phyloP scores from a whole-genome alignment of 1,139 yeast species.

The Zygosaccharomyces sapae region DNA sequence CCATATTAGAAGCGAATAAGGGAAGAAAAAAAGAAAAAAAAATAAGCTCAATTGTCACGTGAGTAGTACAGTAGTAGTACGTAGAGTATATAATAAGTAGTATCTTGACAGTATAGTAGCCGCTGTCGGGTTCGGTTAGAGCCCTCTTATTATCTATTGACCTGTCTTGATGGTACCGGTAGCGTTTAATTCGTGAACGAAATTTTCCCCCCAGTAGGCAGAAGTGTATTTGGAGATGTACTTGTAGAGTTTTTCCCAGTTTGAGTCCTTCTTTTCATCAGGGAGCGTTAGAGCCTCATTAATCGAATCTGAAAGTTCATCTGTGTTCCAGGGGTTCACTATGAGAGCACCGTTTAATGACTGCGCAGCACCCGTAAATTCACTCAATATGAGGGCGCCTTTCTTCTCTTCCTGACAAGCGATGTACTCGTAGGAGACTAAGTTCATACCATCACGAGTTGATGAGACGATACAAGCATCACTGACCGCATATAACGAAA shows the following conservation, averaged over 20 bases:
- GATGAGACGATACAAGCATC: constrained; percentile 92
- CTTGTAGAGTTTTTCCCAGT: constrained; percentile 76
- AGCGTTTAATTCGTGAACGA: constrained; percentile 77
- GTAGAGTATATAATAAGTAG: not conserved
- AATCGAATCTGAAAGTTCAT: constrained; percentile 82
- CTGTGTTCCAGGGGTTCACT: constrained; percentile 98
- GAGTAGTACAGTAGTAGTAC: not conserved
- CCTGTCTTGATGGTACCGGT: constrained; percentile 14
- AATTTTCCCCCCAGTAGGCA: constrained; percentile 94
- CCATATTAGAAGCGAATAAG: not conserved
- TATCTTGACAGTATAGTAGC: not conserved
- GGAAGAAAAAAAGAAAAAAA: not conserved
- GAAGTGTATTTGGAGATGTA: constrained; percentile 92
- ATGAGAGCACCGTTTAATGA: constrained; percentile 87
- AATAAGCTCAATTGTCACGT: constrained; percentile 1
- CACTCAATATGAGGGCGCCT: constrained; percentile 83
- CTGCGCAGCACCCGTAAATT: constrained; percentile 99
- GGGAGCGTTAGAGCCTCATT: constrained; percentile 84
- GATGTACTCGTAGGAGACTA: constrained; percentile 92
- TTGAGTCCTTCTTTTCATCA: constrained; percentile 68
- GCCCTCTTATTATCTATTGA: not conserved
- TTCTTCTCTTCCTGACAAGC: constrained; percentile 88
- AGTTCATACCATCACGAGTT: constrained; percentile 97
- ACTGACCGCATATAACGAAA: constrained; percentile 75
- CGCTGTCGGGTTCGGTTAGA: not conserved